Conservation (phyloP, 371 early-diverging fungal species). For the Mucor piriformis region DNA sequence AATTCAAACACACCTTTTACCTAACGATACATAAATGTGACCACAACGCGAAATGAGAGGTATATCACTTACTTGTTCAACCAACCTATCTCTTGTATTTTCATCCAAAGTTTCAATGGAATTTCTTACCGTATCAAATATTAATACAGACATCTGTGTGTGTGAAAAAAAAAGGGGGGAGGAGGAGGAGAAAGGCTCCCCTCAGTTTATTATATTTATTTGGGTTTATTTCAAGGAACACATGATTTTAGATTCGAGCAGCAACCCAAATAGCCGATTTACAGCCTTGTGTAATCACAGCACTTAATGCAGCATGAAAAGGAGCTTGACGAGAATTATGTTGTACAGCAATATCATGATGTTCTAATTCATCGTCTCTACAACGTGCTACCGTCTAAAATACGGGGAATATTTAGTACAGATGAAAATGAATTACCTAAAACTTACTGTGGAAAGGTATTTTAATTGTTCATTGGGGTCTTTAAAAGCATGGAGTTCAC, state of each 20-base stretch:
- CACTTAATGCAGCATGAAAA: conserved; percentile 68
- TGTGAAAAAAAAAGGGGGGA: neutral
- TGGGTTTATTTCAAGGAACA: too few relatives aligned
- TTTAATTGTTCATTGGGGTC: conserved; percentile 63
- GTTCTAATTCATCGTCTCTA: conserved; percentile 95
- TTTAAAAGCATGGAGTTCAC: conserved; percentile 67
- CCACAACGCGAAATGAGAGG: too few relatives aligned
- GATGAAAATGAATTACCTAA: neutral
- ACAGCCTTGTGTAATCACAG: conserved; percentile 82
- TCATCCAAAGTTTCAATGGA: neutral
- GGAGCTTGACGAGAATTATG: conserved; percentile 88
- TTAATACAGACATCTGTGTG: neutral
- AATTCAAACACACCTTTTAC: conserved; percentile 79
- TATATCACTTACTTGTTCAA: neutral
- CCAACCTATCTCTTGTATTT: neutral
- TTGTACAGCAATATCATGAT: conserved; percentile 88
- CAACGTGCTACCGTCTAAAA: conserved; percentile 70
- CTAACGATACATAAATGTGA: too few relatives aligned
- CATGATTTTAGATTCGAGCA: conserved; percentile 31
- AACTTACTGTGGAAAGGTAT: conserved; percentile 61
- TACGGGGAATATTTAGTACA: neutral
- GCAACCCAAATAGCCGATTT: conserved; percentile 83
- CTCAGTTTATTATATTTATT: too few relatives aligned
- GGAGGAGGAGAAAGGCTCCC: neutral
- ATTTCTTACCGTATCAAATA: neutral